phyloP scores from a whole-genome alignment of 306 rosid species.

The Quercus agrifolia region DNA sequence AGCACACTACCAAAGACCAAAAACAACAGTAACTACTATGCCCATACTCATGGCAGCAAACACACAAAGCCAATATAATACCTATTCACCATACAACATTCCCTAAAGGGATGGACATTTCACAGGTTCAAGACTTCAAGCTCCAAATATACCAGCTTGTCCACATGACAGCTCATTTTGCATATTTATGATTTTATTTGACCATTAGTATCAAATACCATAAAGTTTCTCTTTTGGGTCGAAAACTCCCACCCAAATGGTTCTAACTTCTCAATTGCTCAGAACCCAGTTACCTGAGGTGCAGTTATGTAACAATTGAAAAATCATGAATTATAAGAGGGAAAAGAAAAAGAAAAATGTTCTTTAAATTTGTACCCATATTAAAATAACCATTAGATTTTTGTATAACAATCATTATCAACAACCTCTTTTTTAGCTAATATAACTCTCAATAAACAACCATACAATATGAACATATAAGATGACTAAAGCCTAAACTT shows the following conservation, averaged over 20 bases:
- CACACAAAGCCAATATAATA: too few species aligned
- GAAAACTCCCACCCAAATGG: not conserved
- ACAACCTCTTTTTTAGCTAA: too few species aligned
- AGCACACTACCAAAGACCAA: too few species aligned
- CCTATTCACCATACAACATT: too few species aligned
- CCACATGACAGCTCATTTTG: not conserved
- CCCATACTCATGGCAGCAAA: too few species aligned
- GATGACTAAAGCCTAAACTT: too few species aligned
- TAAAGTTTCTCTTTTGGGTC: not conserved
- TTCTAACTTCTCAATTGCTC: not conserved
- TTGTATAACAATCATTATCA: too few species aligned
- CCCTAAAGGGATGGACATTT: not conserved
- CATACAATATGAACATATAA: too few species aligned
- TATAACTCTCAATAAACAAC: too few species aligned
- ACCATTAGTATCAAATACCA: not conserved
- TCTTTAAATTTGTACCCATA: not conserved
- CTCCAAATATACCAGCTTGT: not conserved
- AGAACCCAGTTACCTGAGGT: not conserved
- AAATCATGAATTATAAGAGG: not conserved
- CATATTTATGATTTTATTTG: not conserved
- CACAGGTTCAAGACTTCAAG: not conserved
- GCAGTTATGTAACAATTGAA: not conserved
- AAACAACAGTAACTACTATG: too few species aligned
- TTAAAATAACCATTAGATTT: not conserved
- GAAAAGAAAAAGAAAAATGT: not conserved